These are phyloP conservation scores for Acanthamoeba lenticulata DNA, from an alignment of 208 protist species.

Conservation along the genomic window DNA sequence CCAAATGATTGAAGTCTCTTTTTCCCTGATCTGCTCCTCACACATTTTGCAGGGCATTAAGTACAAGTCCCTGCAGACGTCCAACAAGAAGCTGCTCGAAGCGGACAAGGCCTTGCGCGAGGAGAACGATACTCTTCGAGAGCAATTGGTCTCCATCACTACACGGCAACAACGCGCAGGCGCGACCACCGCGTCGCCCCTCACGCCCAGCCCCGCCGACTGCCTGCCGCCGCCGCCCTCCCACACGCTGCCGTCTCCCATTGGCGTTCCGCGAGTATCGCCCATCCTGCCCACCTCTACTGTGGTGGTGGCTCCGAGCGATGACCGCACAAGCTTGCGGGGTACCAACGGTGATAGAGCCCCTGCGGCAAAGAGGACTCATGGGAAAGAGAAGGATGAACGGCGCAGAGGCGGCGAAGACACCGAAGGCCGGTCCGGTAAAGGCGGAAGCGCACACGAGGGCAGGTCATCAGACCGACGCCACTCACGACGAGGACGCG, in stretches of 20 bases:
- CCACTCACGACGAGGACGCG: too few relatives aligned
- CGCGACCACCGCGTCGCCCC: neutral
- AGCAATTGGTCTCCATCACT: neutral
- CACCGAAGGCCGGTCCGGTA: too few relatives aligned
- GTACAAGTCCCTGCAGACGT: neutral
- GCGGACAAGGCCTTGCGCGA: neutral
- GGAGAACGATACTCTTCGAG: too few relatives aligned
- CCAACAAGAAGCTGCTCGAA: constrained; percentile 5
- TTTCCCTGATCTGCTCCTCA: too few relatives aligned
- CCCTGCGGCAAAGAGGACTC: too few relatives aligned
- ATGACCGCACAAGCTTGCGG: neutral
- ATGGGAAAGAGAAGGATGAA: too few relatives aligned
- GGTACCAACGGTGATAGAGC: too few relatives aligned
- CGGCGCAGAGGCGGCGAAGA: too few relatives aligned
- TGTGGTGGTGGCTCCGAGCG: neutral
- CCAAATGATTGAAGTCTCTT: neutral
- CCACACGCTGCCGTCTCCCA: neutral
- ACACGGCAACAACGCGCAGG: neutral
- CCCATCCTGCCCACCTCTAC: neutral
- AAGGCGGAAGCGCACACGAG: too few relatives aligned
- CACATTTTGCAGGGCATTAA: neutral
- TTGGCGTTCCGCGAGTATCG: neutral
- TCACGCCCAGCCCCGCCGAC: neutral
- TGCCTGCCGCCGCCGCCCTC: neutral
- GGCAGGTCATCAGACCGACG: too few relatives aligned